These are phyloP conservation scores for Clonostachys solani DNA, from an alignment of 2,329 filamentous ascomycete genomes.

Conservation along the genomic window DNA sequence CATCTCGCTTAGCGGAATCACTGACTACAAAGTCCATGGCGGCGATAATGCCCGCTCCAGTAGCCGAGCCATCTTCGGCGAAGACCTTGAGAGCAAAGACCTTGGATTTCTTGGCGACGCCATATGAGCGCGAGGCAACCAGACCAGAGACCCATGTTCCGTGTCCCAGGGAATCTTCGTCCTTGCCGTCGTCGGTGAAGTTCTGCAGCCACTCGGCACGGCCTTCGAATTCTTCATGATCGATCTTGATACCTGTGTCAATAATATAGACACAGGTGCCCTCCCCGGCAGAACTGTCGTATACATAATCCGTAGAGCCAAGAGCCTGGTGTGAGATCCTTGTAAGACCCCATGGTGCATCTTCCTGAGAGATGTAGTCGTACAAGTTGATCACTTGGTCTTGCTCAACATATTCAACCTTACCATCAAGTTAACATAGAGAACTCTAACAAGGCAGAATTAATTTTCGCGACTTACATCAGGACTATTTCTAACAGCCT, in stretches of 20 bases:
- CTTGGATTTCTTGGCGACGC: constrained; percentile 28
- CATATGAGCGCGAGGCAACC: constrained; percentile 12
- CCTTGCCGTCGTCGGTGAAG: constrained; percentile 2
- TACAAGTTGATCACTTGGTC: constrained; percentile 16
- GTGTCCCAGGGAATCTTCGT: constrained; percentile 21
- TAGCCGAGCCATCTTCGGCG: constrained; percentile 8
- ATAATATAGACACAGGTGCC: constrained; percentile 33
- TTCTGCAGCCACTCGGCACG: constrained; percentile 13
- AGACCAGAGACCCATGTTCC: constrained; percentile 21
- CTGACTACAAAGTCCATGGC: constrained; percentile 30
- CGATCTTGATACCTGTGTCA: constrained; percentile 29
- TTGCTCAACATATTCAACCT: constrained; percentile 23
- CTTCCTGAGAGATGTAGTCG: constrained; percentile 13
- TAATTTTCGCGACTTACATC: constrained; percentile 2
- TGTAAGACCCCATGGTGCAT: constrained; percentile 15
- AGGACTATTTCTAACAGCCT: constrained; percentile 10
- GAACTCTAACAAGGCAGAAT: background rate
- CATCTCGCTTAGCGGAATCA: constrained; percentile 11
- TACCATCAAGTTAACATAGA: background rate
- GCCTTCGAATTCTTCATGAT: constrained; percentile 12
- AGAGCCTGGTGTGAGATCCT: constrained; percentile 10
- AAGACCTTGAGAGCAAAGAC: constrained; percentile 36
- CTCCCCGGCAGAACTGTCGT: constrained; percentile 24
- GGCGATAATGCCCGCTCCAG: constrained; percentile 19
- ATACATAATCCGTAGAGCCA: constrained; percentile 17